Percentiles rank a stretch among this genome's conserved stretches.
Conservation (phyloP, 164 flowering plant genomes). For the Sedum album region DNA sequence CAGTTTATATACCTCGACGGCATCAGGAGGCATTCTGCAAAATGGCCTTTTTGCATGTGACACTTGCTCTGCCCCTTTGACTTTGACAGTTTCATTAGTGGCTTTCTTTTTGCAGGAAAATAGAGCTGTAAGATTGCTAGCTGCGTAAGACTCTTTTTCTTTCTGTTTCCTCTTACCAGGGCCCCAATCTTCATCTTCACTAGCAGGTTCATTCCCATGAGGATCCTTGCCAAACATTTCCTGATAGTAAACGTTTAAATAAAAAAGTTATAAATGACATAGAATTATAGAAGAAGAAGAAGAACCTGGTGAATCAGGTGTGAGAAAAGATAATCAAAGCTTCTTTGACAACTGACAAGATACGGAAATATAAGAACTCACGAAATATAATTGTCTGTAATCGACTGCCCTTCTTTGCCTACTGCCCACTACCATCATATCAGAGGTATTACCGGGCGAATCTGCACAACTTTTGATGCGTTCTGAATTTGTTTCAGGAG, state of each 20-base stretch:
- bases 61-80: slow-evolving; percentile 14
- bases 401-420: slow-evolving; percentile 74
- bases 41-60: slow-evolving; percentile 30
- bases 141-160: slow-evolving; percentile 65
- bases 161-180: slow-evolving; percentile 54
- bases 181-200: slow-evolving; percentile 99
- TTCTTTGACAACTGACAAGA: neutral
- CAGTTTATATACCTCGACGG: slow-evolving; percentile 54
- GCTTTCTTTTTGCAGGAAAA: slow-evolving; percentile 30
- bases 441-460: slow-evolving; percentile 39
- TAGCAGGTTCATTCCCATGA: slow-evolving; percentile 41
- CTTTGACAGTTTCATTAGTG: slow-evolving; percentile 19
- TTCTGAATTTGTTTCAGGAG: slow-evolving; percentile 11
- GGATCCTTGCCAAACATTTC: slow-evolving; percentile 94
- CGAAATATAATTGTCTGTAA: slow-evolving; percentile 73
- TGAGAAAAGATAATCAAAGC: neutral
- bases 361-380: slow-evolving; percentile 31
- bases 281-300: neutral
- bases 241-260: slow-evolving; percentile 20
- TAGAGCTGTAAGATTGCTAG: slow-evolving; percentile 43
- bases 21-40: slow-evolving; percentile 60
- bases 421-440: slow-evolving; percentile 35
- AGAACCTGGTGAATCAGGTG: neutral
- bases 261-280: neutral
- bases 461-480: slow-evolving; percentile 16